Conservation (phyloP, 768 basidiomycete species). For the Kondoa malvinella region DNA sequence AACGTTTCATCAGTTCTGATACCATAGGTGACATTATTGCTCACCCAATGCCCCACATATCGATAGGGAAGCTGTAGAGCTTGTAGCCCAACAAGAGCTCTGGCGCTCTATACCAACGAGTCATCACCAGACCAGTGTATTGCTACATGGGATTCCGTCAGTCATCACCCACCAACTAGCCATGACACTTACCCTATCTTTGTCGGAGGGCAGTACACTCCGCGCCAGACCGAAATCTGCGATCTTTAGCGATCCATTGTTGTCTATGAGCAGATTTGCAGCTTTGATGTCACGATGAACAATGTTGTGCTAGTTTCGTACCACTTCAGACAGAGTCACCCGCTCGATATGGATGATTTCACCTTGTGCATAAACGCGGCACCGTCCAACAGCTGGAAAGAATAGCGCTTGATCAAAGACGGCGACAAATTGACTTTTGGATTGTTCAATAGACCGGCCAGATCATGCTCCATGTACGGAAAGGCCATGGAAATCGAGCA, state of each 20-base stretch:
- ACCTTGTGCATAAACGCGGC: slow-evolving; percentile 91
- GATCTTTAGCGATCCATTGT: slow-evolving; percentile 63
- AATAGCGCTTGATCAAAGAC: slow-evolving; percentile 83
- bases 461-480: slow-evolving; percentile 98
- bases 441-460: slow-evolving; percentile 81
- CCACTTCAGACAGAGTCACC: too few species aligned
- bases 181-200: too few species aligned
- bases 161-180: slow-evolving; percentile 31
- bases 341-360: too few species aligned
- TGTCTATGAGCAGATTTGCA: slow-evolving; percentile 85
- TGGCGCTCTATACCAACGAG: slow-evolving; percentile 84
- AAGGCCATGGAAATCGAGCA: slow-evolving; percentile 95
- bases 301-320: slow-evolving; percentile 58
- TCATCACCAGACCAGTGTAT: slow-evolving; percentile 92
- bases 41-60: slow-evolving; percentile 94
- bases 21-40: slow-evolving; percentile 25
- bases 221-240: slow-evolving; percentile 95
- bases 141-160: slow-evolving; percentile 34
- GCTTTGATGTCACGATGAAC: slow-evolving; percentile 98
- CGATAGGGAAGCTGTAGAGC: slow-evolving; percentile 81
- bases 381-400: slow-evolving; percentile 89
- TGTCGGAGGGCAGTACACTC: slow-evolving; percentile 5
- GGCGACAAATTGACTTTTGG: slow-evolving; percentile 48
- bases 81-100: slow-evolving; percentile 76
- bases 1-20: not conserved